A percentile compares a stretch with the other conserved stretches of the same genome.
Evolutionary conservation across 768 basidiomycete genomes (phyloP).

Genomic region (Tubosaeta sp.): DNA sequence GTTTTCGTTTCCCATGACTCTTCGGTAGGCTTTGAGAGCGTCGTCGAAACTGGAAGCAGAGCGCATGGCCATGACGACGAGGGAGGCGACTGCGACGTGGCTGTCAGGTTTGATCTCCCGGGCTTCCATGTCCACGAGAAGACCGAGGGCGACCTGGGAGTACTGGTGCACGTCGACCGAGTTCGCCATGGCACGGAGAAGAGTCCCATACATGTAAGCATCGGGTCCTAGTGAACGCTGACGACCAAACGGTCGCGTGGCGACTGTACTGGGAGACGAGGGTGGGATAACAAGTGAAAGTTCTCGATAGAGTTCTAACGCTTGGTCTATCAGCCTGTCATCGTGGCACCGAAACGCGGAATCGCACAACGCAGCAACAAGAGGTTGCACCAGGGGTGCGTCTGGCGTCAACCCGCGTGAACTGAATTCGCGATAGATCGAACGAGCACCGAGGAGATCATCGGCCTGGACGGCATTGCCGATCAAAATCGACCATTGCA

Average conservation of each 20-base stretch:
- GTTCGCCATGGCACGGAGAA: conserved; percentile 45
- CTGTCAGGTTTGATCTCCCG: conserved; percentile 44
- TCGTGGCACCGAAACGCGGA: conserved; percentile 31
- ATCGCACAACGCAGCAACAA: conserved; percentile 50
- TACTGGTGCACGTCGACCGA: conserved; percentile 47
- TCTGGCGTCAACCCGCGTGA: conserved; percentile 44
- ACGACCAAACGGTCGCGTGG: conserved; percentile 19
- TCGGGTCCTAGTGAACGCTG: conserved; percentile 44
- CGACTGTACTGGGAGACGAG: conserved; percentile 9
- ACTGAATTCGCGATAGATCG: conserved; percentile 47
- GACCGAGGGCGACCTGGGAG: conserved; percentile 40
- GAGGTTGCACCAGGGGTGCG: conserved; percentile 47
- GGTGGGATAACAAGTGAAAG: conserved; percentile 35
- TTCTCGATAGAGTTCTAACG: conserved; percentile 51
- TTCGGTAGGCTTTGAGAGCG: conserved; percentile 60
- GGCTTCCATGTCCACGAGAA: conserved; percentile 65
- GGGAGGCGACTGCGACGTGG: conserved; percentile 43
- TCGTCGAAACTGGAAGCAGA: conserved; percentile 48
- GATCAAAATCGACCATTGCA: conserved; percentile 56
- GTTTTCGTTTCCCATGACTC: conserved; percentile 27
- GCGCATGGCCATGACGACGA: conserved; percentile 66
- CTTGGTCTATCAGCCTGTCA: conserved; percentile 46
- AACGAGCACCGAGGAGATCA: conserved; percentile 39
- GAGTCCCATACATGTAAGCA: conserved; percentile 48
- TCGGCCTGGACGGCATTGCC: conserved; percentile 42